phyloP scores from a whole-genome alignment of 2,329 filamentous ascomycete genomes.

The Pseudofabraea citricarpa region DNA sequence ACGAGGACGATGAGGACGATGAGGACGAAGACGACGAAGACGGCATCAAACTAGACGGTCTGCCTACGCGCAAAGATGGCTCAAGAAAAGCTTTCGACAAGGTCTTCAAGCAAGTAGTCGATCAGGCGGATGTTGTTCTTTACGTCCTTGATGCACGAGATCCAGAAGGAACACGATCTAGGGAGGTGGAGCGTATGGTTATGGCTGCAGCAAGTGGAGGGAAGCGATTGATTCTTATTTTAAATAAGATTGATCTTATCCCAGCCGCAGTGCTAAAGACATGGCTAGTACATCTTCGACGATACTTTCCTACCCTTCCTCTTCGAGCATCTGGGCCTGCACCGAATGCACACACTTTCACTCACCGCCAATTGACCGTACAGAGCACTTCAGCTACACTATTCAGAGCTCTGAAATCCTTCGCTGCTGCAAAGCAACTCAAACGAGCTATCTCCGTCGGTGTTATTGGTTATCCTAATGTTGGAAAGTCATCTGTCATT shows the following conservation, averaged over 20 bases:
- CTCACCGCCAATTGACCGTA: slow-evolving; percentile 84
- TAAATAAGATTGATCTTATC: slow-evolving; percentile 95
- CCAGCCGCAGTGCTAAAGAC: slow-evolving; percentile 75
- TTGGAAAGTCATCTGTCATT: slow-evolving; percentile 95
- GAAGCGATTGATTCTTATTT: slow-evolving; percentile 83
- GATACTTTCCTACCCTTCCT: slow-evolving; percentile 87
- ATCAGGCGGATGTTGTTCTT: slow-evolving; percentile 82
- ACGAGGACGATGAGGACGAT: slow-evolving; percentile 47
- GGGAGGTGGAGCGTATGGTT: slow-evolving; percentile 84
- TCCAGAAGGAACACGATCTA: slow-evolving; percentile 84
- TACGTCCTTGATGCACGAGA: slow-evolving; percentile 93
- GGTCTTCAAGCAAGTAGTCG: slow-evolving; percentile 89
- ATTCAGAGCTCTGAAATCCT: slow-evolving; percentile 86
- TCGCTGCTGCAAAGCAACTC: slow-evolving; percentile 74
- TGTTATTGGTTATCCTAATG: slow-evolving; percentile 93
- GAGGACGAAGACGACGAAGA: slow-evolving; percentile 42
- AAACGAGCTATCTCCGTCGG: slow-evolving; percentile 89
- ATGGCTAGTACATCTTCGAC: slow-evolving; percentile 80
- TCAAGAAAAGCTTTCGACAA: slow-evolving; percentile 91
- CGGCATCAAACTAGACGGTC: slow-evolving; percentile 44
- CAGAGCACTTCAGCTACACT: slow-evolving; percentile 81
- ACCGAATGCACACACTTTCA: slow-evolving; percentile 83
- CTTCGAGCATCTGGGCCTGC: slow-evolving; percentile 79
- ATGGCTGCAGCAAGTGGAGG: slow-evolving; percentile 81
- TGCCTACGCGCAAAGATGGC: slow-evolving; percentile 50